These are phyloP conservation scores for Ophiostoma himal-ulmi DNA, from an alignment of 2,329 filamentous ascomycete genomes.

Conservation along the genomic window DNA sequence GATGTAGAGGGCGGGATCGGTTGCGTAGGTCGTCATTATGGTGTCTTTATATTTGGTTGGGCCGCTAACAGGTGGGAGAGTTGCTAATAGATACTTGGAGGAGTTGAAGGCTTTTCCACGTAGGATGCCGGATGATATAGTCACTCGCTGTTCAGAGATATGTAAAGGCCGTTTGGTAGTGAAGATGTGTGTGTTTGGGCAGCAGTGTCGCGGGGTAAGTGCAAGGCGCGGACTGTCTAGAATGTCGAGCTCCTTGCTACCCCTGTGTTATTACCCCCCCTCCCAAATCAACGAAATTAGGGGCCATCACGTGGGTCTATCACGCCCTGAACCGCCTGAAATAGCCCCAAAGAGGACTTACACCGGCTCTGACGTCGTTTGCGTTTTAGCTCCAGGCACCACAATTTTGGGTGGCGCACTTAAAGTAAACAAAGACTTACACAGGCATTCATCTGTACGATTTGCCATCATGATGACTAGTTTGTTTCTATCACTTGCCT, in stretches of 20 bases:
- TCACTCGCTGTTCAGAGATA: neutral
- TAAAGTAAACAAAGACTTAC: conserved; percentile 8
- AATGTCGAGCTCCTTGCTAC: conserved; percentile 5
- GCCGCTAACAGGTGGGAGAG: neutral
- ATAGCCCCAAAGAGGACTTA: conserved; percentile 11
- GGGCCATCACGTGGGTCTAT: conserved; percentile 5
- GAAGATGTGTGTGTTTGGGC: conserved; percentile 6
- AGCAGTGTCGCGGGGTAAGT: conserved; percentile 14
- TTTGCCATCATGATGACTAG: neutral
- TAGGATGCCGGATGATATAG: neutral
- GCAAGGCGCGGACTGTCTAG: conserved; percentile 1
- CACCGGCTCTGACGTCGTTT: conserved; percentile 13
- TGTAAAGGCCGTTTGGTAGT: neutral
- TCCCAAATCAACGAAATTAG: neutral
- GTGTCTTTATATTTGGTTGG: neutral
- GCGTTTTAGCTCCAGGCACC: conserved; percentile 18
- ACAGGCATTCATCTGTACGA: neutral
- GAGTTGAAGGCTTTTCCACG: neutral
- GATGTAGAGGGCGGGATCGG: conserved; percentile 75
- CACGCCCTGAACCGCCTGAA: neutral
- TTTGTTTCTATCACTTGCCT: neutral
- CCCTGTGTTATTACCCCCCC: conserved; percentile 9
- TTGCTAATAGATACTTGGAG: neutral
- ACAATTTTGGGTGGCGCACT: conserved; percentile 4
- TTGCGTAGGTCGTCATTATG: conserved; percentile 40